A percentile compares a stretch with the other conserved stretches of the same genome.
These are phyloP conservation scores for Plasmodium malariae DNA, from an alignment of 169 alveolate species.

Conservation along the genomic window DNA sequence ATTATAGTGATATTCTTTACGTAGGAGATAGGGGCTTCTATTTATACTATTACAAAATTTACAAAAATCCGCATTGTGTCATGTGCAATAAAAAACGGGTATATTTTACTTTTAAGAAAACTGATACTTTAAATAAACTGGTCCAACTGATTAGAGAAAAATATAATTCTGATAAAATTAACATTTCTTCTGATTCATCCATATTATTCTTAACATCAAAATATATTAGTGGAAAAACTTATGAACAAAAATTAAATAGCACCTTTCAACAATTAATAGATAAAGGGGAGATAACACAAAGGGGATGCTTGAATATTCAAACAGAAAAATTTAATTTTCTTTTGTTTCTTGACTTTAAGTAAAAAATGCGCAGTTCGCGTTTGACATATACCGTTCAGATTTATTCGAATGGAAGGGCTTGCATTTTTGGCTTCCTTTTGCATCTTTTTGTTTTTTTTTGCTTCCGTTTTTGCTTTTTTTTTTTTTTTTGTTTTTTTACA, in stretches of 20 bases:
- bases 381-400: no score
- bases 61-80: constrained; percentile 20
- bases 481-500: no score
- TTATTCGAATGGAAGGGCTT: no score
- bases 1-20: constrained; percentile 47
- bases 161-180: constrained; percentile 8
- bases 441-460: no score
- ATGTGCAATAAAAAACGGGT: constrained; percentile 35
- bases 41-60: constrained; percentile 29
- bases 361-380: not conserved
- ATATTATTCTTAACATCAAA: constrained; percentile 13
- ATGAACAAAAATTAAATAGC: constrained; percentile 2
- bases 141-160: not conserved
- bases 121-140: constrained; percentile 7
- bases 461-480: no score
- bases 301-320: constrained; percentile 25
- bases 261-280: constrained; percentile 40
- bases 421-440: no score
- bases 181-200: constrained; percentile 27
- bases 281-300: constrained; percentile 12
- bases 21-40: constrained; percentile 57
- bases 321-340: constrained; percentile 10
- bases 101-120: constrained; percentile 1
- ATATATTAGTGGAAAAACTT: not conserved
- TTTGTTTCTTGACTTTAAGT: constrained; percentile 21